Percentiles rank a stretch among this genome's conserved stretches.
phyloP scores from a whole-genome alignment of 2,329 filamentous ascomycete species.

The Penicillium sp. region DNA sequence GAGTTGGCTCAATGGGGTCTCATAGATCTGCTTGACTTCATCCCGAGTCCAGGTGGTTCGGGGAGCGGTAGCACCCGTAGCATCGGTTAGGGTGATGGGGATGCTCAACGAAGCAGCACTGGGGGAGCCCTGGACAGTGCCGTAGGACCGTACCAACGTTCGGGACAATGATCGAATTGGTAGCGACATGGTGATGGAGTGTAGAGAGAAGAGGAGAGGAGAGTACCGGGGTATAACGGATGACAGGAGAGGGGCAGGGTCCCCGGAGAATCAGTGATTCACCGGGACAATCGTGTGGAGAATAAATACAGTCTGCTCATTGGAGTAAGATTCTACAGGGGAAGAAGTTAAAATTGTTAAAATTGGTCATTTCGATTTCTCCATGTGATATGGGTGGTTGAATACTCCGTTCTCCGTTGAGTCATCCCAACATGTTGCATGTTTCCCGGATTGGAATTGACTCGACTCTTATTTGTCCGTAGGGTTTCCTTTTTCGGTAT shows the following conservation, averaged over 20 bases:
- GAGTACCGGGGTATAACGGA: neutral
- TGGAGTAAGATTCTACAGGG: neutral
- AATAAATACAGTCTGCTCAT: neutral
- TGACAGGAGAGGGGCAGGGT: neutral
- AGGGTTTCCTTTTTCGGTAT: neutral
- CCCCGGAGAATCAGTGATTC: neutral
- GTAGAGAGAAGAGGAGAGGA: neutral
- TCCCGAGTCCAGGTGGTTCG: slow-evolving; percentile 76
- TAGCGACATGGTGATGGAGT: slow-evolving; percentile 25
- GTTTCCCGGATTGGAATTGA: neutral
- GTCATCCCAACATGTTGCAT: neutral
- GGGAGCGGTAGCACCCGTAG: slow-evolving; percentile 44
- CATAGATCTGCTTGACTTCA: slow-evolving; percentile 77
- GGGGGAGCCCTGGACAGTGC: slow-evolving; percentile 39
- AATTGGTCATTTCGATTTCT: neutral
- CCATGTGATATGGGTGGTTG: neutral
- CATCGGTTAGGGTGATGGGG: slow-evolving; percentile 35
- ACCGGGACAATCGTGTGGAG: slow-evolving; percentile 1
- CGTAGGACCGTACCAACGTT: slow-evolving; percentile 34
- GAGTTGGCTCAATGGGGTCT: slow-evolving; percentile 76
- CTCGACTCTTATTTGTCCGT: neutral
- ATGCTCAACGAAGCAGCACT: slow-evolving; percentile 32
- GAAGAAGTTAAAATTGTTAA: neutral
- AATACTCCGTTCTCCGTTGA: neutral
- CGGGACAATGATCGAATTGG: slow-evolving; percentile 30